Percentiles rank a stretch among this genome's conserved stretches.
phyloP scores from a whole-genome alignment of 2,329 filamentous ascomycete genomes.

The Cladorrhinum sp. region DNA sequence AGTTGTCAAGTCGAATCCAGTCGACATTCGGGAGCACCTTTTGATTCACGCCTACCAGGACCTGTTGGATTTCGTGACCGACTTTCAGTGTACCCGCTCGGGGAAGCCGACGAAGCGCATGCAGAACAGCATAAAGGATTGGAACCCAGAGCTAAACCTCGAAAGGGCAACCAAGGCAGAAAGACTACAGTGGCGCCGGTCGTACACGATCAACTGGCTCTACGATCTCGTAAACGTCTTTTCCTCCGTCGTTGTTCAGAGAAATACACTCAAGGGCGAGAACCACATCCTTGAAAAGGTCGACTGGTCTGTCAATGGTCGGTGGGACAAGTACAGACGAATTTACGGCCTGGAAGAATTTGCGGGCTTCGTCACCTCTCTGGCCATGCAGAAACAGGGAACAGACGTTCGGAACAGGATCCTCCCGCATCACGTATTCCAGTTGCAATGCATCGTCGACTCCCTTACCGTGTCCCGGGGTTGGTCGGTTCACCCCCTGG shows the following conservation, averaged over 20 bases:
- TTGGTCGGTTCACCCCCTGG: slow-evolving; percentile 36
- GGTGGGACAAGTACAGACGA: slow-evolving; percentile 36
- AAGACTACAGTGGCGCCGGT: slow-evolving; percentile 44
- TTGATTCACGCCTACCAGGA: slow-evolving; percentile 41
- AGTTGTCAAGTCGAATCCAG: slow-evolving; percentile 7
- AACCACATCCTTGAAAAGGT: slow-evolving; percentile 34
- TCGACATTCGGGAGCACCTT: slow-evolving; percentile 45
- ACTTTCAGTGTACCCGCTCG: slow-evolving; percentile 43
- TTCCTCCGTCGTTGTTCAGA: slow-evolving; percentile 39
- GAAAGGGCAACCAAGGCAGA: slow-evolving; percentile 37
- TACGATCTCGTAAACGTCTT: slow-evolving; percentile 50
- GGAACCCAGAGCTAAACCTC: slow-evolving; percentile 43
- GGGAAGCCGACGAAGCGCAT: slow-evolving; percentile 47
- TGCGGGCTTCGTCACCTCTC: slow-evolving; percentile 40
- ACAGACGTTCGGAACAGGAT: slow-evolving; percentile 40
- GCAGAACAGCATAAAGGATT: slow-evolving; percentile 37
- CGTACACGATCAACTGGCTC: slow-evolving; percentile 51
- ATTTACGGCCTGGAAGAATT: slow-evolving; percentile 47
- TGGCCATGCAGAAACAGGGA: slow-evolving; percentile 44
- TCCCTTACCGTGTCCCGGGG: slow-evolving; percentile 43
- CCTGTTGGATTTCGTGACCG: slow-evolving; percentile 43
- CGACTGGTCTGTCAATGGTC: slow-evolving; percentile 42
- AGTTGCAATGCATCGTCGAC: slow-evolving; percentile 50
- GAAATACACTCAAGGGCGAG: slow-evolving; percentile 36
- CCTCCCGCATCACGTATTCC: slow-evolving; percentile 46